These are phyloP conservation scores for Trichoderma simmonsii DNA, from an alignment of 2,329 filamentous ascomycete species.

Conservation along the genomic window DNA sequence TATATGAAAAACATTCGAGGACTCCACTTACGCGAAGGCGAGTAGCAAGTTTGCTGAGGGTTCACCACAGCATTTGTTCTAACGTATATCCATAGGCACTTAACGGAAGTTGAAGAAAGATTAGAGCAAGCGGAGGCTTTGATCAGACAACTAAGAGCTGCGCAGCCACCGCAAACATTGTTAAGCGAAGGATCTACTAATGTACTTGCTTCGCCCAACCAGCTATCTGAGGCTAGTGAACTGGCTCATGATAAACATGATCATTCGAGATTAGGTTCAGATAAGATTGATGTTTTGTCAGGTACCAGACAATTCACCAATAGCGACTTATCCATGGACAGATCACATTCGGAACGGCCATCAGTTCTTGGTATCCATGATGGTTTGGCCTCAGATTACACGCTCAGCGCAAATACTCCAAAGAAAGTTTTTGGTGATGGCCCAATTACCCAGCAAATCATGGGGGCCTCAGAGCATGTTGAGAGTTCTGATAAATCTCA, in stretches of 20 bases:
- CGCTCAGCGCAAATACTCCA: background rate
- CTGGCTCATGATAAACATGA: too few relatives aligned
- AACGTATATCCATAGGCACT: conserved; percentile 28
- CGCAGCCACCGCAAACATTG: conserved; percentile 27
- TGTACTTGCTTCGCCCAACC: background rate
- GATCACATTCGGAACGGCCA: background rate
- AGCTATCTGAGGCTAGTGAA: background rate
- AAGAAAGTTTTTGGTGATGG: background rate
- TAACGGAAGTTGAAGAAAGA: conserved; percentile 44
- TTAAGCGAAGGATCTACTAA: background rate
- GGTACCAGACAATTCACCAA: too few relatives aligned
- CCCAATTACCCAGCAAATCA: background rate
- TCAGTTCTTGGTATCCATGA: background rate
- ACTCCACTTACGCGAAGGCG: conserved; percentile 48
- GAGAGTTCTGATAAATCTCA: background rate
- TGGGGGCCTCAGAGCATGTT: background rate
- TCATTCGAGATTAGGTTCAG: background rate
- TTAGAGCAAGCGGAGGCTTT: conserved; percentile 36
- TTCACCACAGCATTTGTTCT: background rate
- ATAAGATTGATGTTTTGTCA: background rate
- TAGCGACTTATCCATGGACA: background rate
- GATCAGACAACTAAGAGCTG: conserved; percentile 30
- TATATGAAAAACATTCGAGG: conserved; percentile 47
- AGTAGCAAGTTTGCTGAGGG: conserved; percentile 6
- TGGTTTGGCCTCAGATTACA: background rate